Base-by-base conservation (phyloP, 2,329 filamentous ascomycete species). In the Pseudocercospora cruenta region DNA sequence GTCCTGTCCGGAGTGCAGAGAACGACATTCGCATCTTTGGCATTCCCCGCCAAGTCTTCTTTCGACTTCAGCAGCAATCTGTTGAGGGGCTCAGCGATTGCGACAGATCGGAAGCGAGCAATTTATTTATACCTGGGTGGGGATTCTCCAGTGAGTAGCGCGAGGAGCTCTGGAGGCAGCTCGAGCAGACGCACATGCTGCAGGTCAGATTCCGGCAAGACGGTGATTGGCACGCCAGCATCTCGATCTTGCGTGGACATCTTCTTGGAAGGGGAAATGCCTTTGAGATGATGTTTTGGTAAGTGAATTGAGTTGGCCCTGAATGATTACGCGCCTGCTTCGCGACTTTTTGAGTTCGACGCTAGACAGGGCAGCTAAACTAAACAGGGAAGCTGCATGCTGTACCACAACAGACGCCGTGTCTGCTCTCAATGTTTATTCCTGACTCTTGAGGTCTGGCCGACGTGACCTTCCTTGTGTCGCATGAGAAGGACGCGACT, bases 181-280 rank as follows among this genome's bases (percentile, higher is more conserved):
- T 90, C 88, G 21, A 90, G 80, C 33, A 90, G 79, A 45, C 85
- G 83, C 74, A 88, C 85, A 22, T 81, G 81, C 70, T 87, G 82
- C 69, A 87, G 82, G 12, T 79, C 70, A 57, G 80, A 76, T 64
- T 75, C 75, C n/a, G 75, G 68, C 58, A 79, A 74, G 31, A 85
- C 72, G 59, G 78, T 76, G 69, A 86, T 79, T 24, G 79, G 77
- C 62, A 83, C 77, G 60, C 78, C 79, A 63, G 72, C 72, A 51
- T 75, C 71, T 45, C 78, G 70, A 43, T 66, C 36, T 67, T 82
- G 82, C 19, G 81, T 80, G 14, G 81, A 78, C 82, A 84, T 83
- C 28, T n/a, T 43, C 16, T 43, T 49, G 39, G 43, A 51, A 39
- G 26, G 51, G 8, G 16, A n/a, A 26, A 31, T 14, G 21, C 4